Evolutionary conservation across 441 rosid genomes (phyloP), one percentile per base, ranked within the genome.

Genomic region (Pelargonium citronellum): DNA sequence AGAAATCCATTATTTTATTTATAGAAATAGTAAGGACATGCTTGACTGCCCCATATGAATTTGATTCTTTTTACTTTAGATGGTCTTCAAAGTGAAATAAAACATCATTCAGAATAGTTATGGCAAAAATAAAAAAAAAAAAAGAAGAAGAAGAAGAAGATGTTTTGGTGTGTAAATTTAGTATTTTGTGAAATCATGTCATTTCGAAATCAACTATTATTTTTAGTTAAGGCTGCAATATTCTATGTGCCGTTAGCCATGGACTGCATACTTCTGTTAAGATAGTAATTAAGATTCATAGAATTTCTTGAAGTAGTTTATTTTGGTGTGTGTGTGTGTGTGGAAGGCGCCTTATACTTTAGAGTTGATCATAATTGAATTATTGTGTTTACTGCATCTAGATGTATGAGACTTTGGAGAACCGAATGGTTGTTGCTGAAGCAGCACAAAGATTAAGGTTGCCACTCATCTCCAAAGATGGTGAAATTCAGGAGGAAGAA

Each of bases 361-460:
- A 64, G 62, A 65, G 47, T 46, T 8, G 13, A 30, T 12, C 41
- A 66, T 51, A 39, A 8, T 16, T 13, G 64, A 60, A 12, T 62
- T 55, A 20, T 61, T 5, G 67, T 11, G 47, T 17, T 57, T 62
- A 7, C 12, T 47, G 49, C 64, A 74, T 68, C 19, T 81, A 94
- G 97, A 95, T 89, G 72, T 89, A 88, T 71, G 96, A 91, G 83
- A 85, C 80, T 69, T 81, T 94, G 69, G 96, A 94, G 85, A 96
- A 91, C 72, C 87, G 92, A 17, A 71, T 91, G 76, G 89, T 87
- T 74, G 94, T 94, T 67, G 95, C 99, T 20, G 99, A 94, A 85
- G 97, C 97, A n/a, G 96, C 99, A 73, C 96, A 91, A 81, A 94
- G 88, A 69, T 78, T 91, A 74, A 89, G 99, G 77, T 90, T 94